Evolutionary conservation across 73 alveolate genomes (phyloP).

Genomic region (Breviolum minutum): DNA sequence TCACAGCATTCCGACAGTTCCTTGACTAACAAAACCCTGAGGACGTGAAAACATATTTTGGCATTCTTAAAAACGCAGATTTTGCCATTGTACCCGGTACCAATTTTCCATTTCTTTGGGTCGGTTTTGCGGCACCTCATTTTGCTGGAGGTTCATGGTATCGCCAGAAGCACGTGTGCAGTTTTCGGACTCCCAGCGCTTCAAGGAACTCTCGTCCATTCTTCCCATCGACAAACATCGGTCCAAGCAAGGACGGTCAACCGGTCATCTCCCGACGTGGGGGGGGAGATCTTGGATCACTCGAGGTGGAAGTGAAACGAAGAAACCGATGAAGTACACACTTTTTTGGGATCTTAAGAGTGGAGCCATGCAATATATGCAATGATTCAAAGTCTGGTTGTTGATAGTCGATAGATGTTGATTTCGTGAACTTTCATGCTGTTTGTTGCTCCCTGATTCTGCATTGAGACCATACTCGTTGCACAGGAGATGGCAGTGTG

Average conservation of each 20-base stretch:
- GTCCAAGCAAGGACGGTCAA: slow-evolving; percentile 50
- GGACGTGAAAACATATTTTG: no score
- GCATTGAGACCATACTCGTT: neutral
- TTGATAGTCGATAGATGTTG: neutral
- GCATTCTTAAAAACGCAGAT: no score
- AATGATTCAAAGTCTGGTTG: no score
- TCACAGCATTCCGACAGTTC: slow-evolving; percentile 45
- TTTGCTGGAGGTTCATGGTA: slow-evolving; percentile 77
- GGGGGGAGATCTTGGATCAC: no score
- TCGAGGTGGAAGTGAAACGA: no score
- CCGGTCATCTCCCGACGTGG: no score
- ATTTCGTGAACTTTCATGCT: neutral
- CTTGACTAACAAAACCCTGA: neutral
- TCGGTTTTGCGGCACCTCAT: neutral
- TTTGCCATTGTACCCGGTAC: neutral
- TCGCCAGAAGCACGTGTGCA: slow-evolving; percentile 94
- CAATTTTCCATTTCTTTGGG: neutral
- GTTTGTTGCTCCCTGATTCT: neutral
- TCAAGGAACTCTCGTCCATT: slow-evolving; percentile 44
- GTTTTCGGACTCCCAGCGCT: slow-evolving; percentile 83
- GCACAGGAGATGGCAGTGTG: slow-evolving; percentile 42
- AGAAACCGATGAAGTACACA: neutral
- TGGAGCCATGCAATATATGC: no score
- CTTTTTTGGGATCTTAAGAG: neutral
- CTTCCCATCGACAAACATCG: slow-evolving; percentile 45